Evolutionary conservation across 257 asterid species (phyloP), one percentile per base, ranked within the genome.

Genomic region (Penstemon davidsonii): DNA sequence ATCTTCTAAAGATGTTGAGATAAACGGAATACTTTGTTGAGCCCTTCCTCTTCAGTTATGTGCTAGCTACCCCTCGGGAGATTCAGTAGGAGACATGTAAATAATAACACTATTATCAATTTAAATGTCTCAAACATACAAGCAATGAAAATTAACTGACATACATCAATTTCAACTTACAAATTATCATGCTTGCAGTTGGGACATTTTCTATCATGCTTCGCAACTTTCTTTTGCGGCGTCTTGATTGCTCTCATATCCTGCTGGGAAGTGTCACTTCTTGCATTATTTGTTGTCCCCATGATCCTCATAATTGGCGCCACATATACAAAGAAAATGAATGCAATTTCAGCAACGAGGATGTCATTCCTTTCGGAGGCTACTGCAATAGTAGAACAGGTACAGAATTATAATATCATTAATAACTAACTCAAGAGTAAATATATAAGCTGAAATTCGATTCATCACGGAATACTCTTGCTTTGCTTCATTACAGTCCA

Each of bases 221-320:
- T 83, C 8, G 89, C 93, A 7, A 87, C 95, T 3, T 90, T 90
- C 81, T 76, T 85, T 40, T 86, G 79, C 3, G 96, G 95, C 6
- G 95, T 84, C 62, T 60, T 90, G 68, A 84, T 87, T 58, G 96
- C 96, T 54, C 78, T 90, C 60, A 73, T 87, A 59, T 75, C 86
- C 76, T 84, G 89, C 76, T 87, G 96, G 96, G 95, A 87, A 77
- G 96, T 87, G 70, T 87, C 93, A 42, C 89, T 90, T 62, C 89
- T 90, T 5, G 84, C 91, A 68, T 10, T 87, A 69, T 78, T 90
- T 39, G 91, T 90, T 8, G 86, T 90, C 53, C 96, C 96, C 45
- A 64, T 87, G 82, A 84, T 90, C 64, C 85, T 90, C 41, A 12
- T 70, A 38, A 87, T 86, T 45, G 96, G 95, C 13, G 91, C 89